phyloP scores from a whole-genome alignment of 164 flowering plant genomes.

The Magnolia sinica region DNA sequence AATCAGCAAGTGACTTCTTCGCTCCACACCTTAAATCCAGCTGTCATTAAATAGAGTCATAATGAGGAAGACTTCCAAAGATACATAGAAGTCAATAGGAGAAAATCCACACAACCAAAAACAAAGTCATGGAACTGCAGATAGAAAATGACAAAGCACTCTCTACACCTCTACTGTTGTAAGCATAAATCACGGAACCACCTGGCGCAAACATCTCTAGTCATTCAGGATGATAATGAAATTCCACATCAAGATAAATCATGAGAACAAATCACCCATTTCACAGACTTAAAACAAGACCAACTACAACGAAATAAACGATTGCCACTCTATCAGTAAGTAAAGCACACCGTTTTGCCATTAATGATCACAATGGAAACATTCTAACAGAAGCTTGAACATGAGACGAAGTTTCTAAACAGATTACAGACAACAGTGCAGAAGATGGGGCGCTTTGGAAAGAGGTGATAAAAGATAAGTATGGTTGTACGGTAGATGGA shows the following conservation, averaged over 20 bases:
- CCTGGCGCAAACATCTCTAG: background rate
- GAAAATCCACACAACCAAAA: background rate
- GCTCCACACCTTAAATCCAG: conserved; percentile 90
- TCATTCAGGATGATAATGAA: background rate
- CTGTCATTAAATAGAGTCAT: conserved; percentile 41
- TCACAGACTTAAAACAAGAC: background rate
- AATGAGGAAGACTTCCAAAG: background rate
- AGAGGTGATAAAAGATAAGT: too few species aligned
- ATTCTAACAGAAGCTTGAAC: too few species aligned
- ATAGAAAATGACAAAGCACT: background rate
- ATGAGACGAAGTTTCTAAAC: too few species aligned
- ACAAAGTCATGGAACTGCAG: background rate
- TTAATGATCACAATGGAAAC: too few species aligned
- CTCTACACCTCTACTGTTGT: background rate
- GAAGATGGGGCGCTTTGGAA: too few species aligned
- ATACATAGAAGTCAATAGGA: background rate
- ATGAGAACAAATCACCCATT: background rate
- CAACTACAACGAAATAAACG: background rate
- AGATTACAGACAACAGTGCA: too few species aligned
- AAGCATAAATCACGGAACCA: background rate
- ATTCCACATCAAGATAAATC: background rate
- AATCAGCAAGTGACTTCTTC: conserved; percentile 78
- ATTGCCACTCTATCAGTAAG: background rate
- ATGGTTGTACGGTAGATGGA: too few species aligned
- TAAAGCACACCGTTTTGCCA: background rate